Percentiles rank a stretch among this genome's conserved stretches.
Evolutionary conservation across 2,329 filamentous ascomycete genomes (phyloP).

Genomic region (Trichoderma oligosporum): DNA sequence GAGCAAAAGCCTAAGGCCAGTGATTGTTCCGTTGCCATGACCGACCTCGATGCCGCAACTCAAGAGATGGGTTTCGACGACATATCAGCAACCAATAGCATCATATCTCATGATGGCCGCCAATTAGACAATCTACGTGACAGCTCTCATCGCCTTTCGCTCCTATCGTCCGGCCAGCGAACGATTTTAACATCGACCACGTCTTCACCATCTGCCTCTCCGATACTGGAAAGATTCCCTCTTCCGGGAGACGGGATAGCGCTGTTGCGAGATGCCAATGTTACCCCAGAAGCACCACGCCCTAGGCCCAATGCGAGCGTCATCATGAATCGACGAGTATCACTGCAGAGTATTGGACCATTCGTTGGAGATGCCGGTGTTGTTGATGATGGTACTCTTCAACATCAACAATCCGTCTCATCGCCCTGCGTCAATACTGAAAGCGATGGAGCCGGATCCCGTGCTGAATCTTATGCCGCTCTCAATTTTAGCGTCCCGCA

Average conservation of each 20-base stretch:
- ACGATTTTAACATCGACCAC: constrained; percentile 57
- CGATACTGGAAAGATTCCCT: constrained; percentile 49
- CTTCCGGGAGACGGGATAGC: constrained; percentile 23
- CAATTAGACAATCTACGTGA: constrained; percentile 57
- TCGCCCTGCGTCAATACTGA: constrained; percentile 18
- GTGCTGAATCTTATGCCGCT: constrained; percentile 30
- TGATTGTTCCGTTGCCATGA: constrained; percentile 19
- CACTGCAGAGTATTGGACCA: constrained; percentile 46
- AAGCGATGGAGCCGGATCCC: constrained; percentile 18
- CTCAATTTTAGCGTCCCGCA: constrained; percentile 55
- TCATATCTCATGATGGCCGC: constrained; percentile 55
- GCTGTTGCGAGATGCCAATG: constrained; percentile 25
- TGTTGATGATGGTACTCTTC: neutral
- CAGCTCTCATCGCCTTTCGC: constrained; percentile 54
- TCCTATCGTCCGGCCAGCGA: constrained; percentile 57
- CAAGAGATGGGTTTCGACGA: constrained; percentile 49
- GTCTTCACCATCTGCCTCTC: constrained; percentile 57
- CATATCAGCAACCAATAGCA: constrained; percentile 53
- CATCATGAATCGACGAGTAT: constrained; percentile 50
- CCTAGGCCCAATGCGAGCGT: constrained; percentile 51
- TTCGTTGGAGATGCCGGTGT: constrained; percentile 36
- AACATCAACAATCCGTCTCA: constrained; percentile 20
- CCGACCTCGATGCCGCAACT: constrained; percentile 25
- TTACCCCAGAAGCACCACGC: constrained; percentile 34
- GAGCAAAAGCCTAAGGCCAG: constrained; percentile 16